Evolutionary conservation across 805 yeast genomes (phyloP).

Genomic region (Sugiyamaella valdiviana): DNA sequence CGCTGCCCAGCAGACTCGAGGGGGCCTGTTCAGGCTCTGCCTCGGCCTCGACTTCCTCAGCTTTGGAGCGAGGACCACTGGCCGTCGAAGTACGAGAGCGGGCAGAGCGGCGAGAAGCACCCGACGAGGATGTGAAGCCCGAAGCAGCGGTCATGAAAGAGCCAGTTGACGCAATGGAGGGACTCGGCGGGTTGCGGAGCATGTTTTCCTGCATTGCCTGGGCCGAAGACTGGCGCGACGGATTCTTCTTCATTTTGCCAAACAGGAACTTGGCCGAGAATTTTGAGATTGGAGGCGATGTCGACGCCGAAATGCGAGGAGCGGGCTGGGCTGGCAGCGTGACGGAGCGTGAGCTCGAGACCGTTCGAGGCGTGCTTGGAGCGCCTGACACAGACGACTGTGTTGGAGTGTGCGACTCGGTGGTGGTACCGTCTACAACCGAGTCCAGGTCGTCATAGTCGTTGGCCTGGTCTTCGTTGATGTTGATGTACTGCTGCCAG

Average conservation of each 20-base stretch:
- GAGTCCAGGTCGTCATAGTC: conserved; percentile 5
- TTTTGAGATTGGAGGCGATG: background rate
- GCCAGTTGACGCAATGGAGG: background rate
- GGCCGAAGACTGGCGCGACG: background rate
- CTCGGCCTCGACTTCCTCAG: background rate
- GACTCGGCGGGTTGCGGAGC: background rate
- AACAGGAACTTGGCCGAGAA: conserved; percentile 2
- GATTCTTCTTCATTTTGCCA: background rate
- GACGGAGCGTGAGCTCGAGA: background rate
- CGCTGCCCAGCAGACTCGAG: background rate
- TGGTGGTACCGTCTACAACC: background rate
- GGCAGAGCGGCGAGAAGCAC: background rate
- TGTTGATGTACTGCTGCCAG: conserved; percentile 17
- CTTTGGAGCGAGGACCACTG: too few species aligned
- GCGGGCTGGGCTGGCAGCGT: background rate
- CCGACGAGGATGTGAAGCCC: background rate
- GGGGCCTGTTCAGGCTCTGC: too few species aligned
- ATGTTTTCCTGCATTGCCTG: background rate
- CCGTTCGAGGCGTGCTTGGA: too few species aligned
- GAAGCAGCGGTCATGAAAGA: background rate
- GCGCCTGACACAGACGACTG: too few species aligned
- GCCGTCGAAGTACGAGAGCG: background rate
- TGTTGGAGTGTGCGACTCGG: background rate
- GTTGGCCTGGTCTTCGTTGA: conserved; percentile 15
- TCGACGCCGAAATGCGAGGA: background rate